Evolutionary conservation across 2,329 filamentous ascomycete genomes (phyloP).

Genomic region (Harringtonia aguacate): DNA sequence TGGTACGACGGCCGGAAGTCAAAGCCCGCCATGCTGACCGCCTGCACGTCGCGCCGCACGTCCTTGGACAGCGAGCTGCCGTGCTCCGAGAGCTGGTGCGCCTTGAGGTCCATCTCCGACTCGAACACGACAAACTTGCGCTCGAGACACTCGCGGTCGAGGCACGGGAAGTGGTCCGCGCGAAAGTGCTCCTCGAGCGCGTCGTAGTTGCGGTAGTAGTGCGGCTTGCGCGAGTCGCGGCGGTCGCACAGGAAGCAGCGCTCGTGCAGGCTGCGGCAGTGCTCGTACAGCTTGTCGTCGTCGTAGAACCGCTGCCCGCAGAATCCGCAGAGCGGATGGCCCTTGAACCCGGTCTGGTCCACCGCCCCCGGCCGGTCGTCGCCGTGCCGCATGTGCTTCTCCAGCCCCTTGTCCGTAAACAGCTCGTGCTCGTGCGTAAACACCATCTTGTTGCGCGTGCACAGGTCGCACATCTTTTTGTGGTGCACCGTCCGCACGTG

Average conservation of each 20-base stretch:
- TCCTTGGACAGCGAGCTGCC: constrained; percentile 73
- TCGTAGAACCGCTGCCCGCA: constrained; percentile 90
- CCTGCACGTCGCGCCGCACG: constrained; percentile 67
- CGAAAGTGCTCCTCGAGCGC: constrained; percentile 78
- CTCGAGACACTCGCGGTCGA: constrained; percentile 78
- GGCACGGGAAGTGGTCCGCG: constrained; percentile 76
- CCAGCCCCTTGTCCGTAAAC: constrained; percentile 70
- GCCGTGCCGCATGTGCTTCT: constrained; percentile 79
- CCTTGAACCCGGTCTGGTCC: constrained; percentile 92
- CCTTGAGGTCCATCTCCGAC: constrained; percentile 89
- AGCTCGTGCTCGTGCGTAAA: constrained; percentile 97
- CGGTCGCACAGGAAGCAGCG: constrained; percentile 90
- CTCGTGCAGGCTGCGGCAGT: constrained; percentile 91
- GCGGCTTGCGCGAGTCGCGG: constrained; percentile 56
- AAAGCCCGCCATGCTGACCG: constrained; percentile 81
- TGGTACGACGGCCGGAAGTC: constrained; percentile 67
- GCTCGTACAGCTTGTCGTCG: constrained; percentile 85
- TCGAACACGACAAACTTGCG: constrained; percentile 98
- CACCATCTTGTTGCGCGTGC: constrained; percentile 88
- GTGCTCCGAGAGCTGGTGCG: constrained; percentile 79
- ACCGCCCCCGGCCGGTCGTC: constrained; percentile 83
- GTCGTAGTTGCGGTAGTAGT: constrained; percentile 87
- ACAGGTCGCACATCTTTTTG: constrained; percentile 87
- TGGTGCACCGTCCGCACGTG: constrained; percentile 76
- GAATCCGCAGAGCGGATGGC: constrained; percentile 89